Base-by-base conservation (phyloP, 108 stramenopile species). In the Cyclotella choctawhatcheeana region DNA sequence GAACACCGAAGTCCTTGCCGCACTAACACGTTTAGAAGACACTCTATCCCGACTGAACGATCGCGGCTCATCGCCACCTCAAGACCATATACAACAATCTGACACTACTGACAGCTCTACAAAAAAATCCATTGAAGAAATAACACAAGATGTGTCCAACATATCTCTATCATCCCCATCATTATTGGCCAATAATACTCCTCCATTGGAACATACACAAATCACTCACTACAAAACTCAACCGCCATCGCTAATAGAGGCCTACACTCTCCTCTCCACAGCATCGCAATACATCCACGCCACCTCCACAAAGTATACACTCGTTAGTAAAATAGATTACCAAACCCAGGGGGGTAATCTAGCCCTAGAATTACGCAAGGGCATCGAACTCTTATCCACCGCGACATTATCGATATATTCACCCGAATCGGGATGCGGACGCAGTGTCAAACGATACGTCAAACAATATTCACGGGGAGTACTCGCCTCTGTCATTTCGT, bases 231-330 rank as follows among this genome's bases (percentile, higher is more conserved):
- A 84, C 66, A 76, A 87, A 31, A 54, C 58, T 16, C 52, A 90
- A 32, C 90, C 93, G 18, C 58, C 76, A 3, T 69, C 77, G 27
- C 68, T 93, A 21, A 25, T 63, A 24, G 73, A 73, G 30, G 86
- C 87, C 17, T 91, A 88, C 73, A 64, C 81, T 6, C 32, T 86
- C 21, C 64, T 94, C 12, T 21, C 67, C 32, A 66, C 85, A 33
- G 93, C 85, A 24, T 83, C 89, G 2, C 21, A 69, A 26, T 45
- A 89, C 48, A 75, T 94, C 12, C 75, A 87, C 24, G 83, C 81
- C 26, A 89, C 88, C 27, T 78, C 87, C n/a, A 94, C 93, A 26
- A 94, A 92, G 59, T 94, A 89, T 69, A 84, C 93, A 8, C 70
- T 94, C 14, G 75, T 94, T 18, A 83, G 84, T 12, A 88, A 88